Base-by-base conservation (phyloP, 176 grass and related monocot species). In the Musa acuminata region DNA sequence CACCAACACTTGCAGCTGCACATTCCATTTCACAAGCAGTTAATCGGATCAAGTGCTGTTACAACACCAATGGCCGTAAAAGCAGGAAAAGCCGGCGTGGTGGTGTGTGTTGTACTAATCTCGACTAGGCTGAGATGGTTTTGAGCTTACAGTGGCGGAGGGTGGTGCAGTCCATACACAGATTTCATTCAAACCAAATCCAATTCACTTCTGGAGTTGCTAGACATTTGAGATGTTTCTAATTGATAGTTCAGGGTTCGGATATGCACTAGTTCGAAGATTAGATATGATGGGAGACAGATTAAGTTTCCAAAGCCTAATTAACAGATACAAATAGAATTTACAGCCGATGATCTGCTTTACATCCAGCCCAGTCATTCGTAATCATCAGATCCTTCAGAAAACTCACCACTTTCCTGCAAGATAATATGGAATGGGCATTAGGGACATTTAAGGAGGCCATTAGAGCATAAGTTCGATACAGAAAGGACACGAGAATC, bases 51-150 rank as follows among this genome's bases (percentile, higher is more conserved):
- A 79, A 93, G 90, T 58, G 85, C 94, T 65, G 94, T 98, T 55
- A 98, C 90, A 2, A 86, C 94, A 73, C 94, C 88, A 25, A 91
- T 93, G 90, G 94, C 94, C 51, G 75, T 93, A 68, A 87, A 84
- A 4, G 88, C 90, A 52, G 94, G 94, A 85, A 90, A 88, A 27
- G 80, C 94, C 1, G 90, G 94, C 4, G 88, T 98, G 86, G n/a
- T n/a, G n/a, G 94, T 98, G 85, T 29, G 84, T 72, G 19, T 76
- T 64, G 13, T 54, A 14, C 16, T 29, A 27, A 27, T 43, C 35
- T 43, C 35, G 35, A 43, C 35, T 43, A 35, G 29, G 29, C 29
- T 35, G 29, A 35, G 29, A 35, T 35, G 29, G 29, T 35, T 35
- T 35, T 35, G 25, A 35, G 29, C 29, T 35, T 35, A 3, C 29